Base-by-base conservation (phyloP, 805 yeast species). In the Saccharomycopsis oosterbeekiorum region DNA sequence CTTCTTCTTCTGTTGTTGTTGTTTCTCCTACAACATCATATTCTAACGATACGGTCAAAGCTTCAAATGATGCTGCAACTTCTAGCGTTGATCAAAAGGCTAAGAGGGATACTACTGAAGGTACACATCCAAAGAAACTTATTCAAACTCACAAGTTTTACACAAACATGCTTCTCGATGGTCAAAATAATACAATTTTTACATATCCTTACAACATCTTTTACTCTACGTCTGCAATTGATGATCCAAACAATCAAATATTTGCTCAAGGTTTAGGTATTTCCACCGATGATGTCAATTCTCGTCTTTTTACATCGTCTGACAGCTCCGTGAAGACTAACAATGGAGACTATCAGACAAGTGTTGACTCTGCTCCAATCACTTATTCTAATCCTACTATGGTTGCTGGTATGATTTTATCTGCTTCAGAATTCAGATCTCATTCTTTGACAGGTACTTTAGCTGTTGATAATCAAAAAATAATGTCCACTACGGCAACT, bases 91-190 rank as follows among this genome's bases (percentile, higher is more conserved):
- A n/a, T 47, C 4, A 24, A 11, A 47, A 47, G n/a, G 53, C 21
- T 9, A 47, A 47, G 34, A 21, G 53, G 21, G 53, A 47, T 17
- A 21, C 34, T 15, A 19, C 29, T 1, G 29, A 47, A 47, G 15
- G 15, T 10, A 12, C n/a, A 1, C 53, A 47, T 21, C 53, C 53
- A 21, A 10, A 24, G 14, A 1, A 26, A 17, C 60, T 51, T 14
- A 76, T 80, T 63, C 84, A 84, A 67, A 89, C 96, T 26, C 88
- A 88, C 76, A 88, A 86, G 72, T 88, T 88, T 71, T 86, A 81
- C 72, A 80, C 83, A 47, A 88, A 88, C 70, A 68, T 87, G 68
- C 73, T 84, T 65, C 74, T 86, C 17, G 85, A 75, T 34, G 72
- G 71, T 57, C 89, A 84, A 71, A 73, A 76, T 37, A 75, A 76